Percentiles rank a stretch among this genome's conserved stretches.
Conservation (phyloP, 345 rosid species). For the Salix viminalis region DNA sequence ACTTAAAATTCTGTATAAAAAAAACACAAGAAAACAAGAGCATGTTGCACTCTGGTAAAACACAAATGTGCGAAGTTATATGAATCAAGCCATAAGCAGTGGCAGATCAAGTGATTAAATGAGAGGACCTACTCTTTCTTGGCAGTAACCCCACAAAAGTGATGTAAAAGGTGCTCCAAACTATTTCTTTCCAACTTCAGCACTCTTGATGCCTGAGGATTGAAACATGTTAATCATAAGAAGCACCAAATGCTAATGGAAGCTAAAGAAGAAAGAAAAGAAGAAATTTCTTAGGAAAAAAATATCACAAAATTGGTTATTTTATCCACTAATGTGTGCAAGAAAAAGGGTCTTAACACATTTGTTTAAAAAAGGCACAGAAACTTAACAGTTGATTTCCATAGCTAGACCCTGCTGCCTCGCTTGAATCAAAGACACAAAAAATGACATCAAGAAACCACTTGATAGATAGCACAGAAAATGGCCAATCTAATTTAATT, state of each 20-base stretch:
- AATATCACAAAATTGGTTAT: neutral
- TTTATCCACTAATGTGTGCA: neutral
- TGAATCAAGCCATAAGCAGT: neutral
- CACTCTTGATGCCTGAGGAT: conserved; percentile 75
- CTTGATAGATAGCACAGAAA: neutral
- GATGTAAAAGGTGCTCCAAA: conserved; percentile 72
- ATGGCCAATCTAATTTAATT: neutral
- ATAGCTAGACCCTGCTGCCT: neutral
- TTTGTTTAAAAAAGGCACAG: neutral
- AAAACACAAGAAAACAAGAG: neutral
- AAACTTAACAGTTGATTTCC: neutral
- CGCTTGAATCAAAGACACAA: neutral
- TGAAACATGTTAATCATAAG: conserved; percentile 6
- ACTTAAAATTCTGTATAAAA: neutral
- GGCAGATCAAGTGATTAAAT: conserved; percentile 7
- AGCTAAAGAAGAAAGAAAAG: neutral
- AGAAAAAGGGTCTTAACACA: neutral
- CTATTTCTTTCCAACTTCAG: conserved; percentile 85
- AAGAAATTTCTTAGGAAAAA: neutral
- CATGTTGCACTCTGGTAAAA: neutral
- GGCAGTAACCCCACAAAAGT: conserved; percentile 73
- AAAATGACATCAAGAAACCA: neutral
- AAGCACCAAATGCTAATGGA: neutral
- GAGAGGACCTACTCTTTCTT: conserved; percentile 69
- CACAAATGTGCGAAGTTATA: neutral